Evolutionary conservation across 257 asterid genomes (phyloP).

Genomic region (Pogostemon cablin): DNA sequence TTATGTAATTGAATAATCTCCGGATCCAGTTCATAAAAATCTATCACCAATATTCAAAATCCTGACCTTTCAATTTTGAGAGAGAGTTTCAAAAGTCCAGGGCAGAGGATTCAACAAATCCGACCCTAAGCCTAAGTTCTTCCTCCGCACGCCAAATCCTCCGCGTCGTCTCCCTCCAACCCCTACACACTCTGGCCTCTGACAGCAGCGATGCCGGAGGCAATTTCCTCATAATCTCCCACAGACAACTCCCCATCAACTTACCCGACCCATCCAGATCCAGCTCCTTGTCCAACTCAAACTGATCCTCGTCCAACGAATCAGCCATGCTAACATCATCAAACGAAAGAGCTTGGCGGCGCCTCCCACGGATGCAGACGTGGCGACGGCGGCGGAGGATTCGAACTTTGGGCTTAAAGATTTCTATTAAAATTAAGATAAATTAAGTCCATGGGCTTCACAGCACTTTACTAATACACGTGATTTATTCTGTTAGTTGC

Average conservation of each 20-base stretch:
- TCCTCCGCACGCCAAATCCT: slow-evolving; percentile 84
- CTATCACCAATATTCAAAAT: slow-evolving; percentile 32
- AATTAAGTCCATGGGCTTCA: too few relatives aligned
- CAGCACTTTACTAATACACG: too few relatives aligned
- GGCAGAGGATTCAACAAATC: slow-evolving; percentile 87
- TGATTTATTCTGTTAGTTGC: too few relatives aligned
- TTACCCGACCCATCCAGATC: slow-evolving; percentile 55
- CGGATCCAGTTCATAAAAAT: slow-evolving; percentile 38
- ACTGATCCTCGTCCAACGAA: slow-evolving; percentile 43
- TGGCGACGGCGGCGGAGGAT: slow-evolving; percentile 27
- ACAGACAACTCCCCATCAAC: slow-evolving; percentile 61
- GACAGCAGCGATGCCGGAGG: slow-evolving; percentile 73
- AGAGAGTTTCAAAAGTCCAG: slow-evolving; percentile 66
- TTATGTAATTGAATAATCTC: background rate
- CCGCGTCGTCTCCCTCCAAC: slow-evolving; percentile 80
- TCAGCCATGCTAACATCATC: slow-evolving; percentile 63
- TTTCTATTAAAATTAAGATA: too few relatives aligned
- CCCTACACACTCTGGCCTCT: slow-evolving; percentile 80
- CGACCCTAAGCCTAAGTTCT: slow-evolving; percentile 86
- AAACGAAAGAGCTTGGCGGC: slow-evolving; percentile 74
- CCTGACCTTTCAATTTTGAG: slow-evolving; percentile 84
- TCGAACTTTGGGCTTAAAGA: background rate
- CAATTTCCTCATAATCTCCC: slow-evolving; percentile 87
- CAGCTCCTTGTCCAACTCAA: slow-evolving; percentile 45
- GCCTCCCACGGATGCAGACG: slow-evolving; percentile 46